Base-by-base conservation (phyloP, 345 rosid species). In the Cardamine resedifolia region DNA sequence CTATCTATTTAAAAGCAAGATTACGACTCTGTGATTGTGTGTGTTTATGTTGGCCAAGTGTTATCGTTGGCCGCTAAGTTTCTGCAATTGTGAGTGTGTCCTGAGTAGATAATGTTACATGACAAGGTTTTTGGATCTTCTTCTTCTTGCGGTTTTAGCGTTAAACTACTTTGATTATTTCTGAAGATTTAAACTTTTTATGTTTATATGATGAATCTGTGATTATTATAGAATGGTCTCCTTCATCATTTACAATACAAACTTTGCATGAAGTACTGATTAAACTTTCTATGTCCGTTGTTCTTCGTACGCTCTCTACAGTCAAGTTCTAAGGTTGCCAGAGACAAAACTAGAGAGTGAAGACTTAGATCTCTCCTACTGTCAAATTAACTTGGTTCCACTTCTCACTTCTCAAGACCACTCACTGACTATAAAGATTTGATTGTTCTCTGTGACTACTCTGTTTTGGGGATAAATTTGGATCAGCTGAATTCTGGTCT, bases 31-130 rank as follows among this genome's bases (percentile, higher is more conserved):
- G 33, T 53, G 77, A 52, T 27, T 71, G 59, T 58, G 72, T 76
- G 78, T 68, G 78, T 68, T 53, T 67, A 43, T 74, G 60, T 38
- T 53, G 64, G 63, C 49, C 74, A 75, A 75, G 39, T 15, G 28
- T 23, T 41, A 69, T 58, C 44, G 67, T 74, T 65, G 72, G 64
- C 59, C 20, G 49, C 39, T 70, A 56, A 30, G 73, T 75, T 76
- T 72, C 63, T 65, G 56, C 68, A 4, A 70, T 60, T 58, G 67
- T 66, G 73, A 68, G 68, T 51, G 73, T 69, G 77, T 73, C 72
- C 67, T 78, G 49, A 70, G 86, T 66, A 6, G 76, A 79, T 68
- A 79, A 62, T 83, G 85, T 82, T 60, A 75, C 83, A 81, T 81
- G 83, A 78, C 85, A 84, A 83, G 85, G 65, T 20, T 64, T 78